phyloP scores from a whole-genome alignment of 495 filamentous ascomycete genomes.

The Aspergillus cavernicola region DNA sequence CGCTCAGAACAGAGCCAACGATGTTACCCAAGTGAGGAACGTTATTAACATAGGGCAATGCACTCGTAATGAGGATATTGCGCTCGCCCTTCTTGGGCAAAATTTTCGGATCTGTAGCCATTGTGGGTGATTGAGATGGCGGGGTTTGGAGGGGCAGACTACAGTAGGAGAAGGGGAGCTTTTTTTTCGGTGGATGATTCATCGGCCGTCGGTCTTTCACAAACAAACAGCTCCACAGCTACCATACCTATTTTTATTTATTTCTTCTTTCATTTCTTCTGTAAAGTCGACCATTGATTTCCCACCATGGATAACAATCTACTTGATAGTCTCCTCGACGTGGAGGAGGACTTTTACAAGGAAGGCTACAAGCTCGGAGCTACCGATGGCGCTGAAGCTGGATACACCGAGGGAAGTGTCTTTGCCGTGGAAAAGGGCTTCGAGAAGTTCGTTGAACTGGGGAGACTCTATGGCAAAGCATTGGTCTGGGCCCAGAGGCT shows the following conservation, averaged over 20 bases:
- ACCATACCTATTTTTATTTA: background rate
- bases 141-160: slow-evolving; percentile 31
- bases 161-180: slow-evolving; percentile 11
- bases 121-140: slow-evolving; percentile 22
- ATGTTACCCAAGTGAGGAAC: slow-evolving; percentile 95
- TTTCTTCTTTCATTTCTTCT: background rate
- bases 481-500: slow-evolving; percentile 73
- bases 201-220: slow-evolving; percentile 4
- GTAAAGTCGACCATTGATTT: background rate
- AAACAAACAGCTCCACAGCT: slow-evolving; percentile 1
- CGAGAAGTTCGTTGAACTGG: slow-evolving; percentile 80
- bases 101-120: slow-evolving; percentile 33
- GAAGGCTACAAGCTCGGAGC: slow-evolving; percentile 76
- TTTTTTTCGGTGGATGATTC: slow-evolving; percentile 22
- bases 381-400: slow-evolving; percentile 73
- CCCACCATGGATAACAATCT: slow-evolving; percentile 46
- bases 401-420: slow-evolving; percentile 79
- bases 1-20: slow-evolving; percentile 80
- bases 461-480: slow-evolving; percentile 74
- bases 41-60: slow-evolving; percentile 91
- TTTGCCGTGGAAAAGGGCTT: slow-evolving; percentile 93
- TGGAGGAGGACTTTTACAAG: slow-evolving; percentile 83
- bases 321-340: slow-evolving; percentile 68
- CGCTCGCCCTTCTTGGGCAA: slow-evolving; percentile 42
- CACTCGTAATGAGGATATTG: slow-evolving; percentile 48